Percentiles rank a stretch among this genome's conserved stretches.
These are phyloP conservation scores for Aegilops sharonensis DNA, from an alignment of 176 grass and related monocot species.

Conservation along the genomic window DNA sequence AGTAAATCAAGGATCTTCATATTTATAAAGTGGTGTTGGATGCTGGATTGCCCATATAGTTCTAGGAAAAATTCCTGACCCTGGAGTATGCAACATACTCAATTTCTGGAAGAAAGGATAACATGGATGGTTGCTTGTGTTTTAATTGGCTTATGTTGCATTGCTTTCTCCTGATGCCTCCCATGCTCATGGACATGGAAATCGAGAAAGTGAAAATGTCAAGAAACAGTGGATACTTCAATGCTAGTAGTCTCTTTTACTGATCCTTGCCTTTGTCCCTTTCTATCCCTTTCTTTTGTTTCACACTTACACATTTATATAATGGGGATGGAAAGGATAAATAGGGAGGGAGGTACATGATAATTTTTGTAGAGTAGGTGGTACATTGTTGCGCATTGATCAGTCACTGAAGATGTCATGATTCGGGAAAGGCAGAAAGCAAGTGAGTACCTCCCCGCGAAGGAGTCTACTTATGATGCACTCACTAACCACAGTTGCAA, in stretches of 20 bases:
- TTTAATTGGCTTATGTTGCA: neutral
- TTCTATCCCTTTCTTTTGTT: neutral
- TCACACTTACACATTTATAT: neutral
- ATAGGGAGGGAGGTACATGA: neutral
- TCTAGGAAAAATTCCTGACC: too few relatives aligned
- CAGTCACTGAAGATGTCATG: neutral
- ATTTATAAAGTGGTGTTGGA: too few relatives aligned
- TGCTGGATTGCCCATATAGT: too few relatives aligned
- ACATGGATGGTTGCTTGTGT: too few relatives aligned
- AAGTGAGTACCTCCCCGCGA: neutral
- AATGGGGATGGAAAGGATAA: neutral
- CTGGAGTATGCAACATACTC: too few relatives aligned
- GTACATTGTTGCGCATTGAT: neutral
- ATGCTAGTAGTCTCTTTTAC: neutral
- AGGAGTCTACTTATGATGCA: too few relatives aligned
- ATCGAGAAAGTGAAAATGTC: neutral
- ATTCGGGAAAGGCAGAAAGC: neutral
- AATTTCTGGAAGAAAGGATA: too few relatives aligned
- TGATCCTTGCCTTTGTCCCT: neutral
- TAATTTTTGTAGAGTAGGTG: neutral
- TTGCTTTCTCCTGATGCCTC: neutral
- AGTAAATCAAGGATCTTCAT: too few relatives aligned
- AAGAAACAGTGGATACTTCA: neutral
- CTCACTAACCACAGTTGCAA: neutral
- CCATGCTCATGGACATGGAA: neutral